Evolutionary conservation across 192 early-diverging fungal species (phyloP), one percentile per base, ranked within the genome.

Genomic region (Backusella australiensis): DNA sequence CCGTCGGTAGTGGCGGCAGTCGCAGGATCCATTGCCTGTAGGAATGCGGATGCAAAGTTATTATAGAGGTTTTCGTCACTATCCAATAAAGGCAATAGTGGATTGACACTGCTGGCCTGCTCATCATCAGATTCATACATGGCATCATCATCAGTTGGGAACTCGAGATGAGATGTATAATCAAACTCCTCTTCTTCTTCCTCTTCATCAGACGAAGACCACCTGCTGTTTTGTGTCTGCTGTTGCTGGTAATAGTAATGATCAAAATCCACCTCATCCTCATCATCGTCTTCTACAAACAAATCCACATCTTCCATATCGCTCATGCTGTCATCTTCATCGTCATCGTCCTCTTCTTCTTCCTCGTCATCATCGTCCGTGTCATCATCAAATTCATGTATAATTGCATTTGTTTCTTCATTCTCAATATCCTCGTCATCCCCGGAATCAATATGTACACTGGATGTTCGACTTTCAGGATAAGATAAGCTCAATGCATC

Each of bases 321-420:
- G 36, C 35, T 53, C 34, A 67, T 38, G 6, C 39, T 59, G 0
- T 72, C 74, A 3, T 83, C 84, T n/a, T 68, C 70, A 26, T 78
- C 82, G n/a, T 83, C 84, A 0, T 85, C 83, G 15, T 80, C 81
- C 8, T 86, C 82, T 3, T 83, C 84, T 0, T 85, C 83, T 34
- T 80, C 81, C 7, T 77, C 65, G 2, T 49, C 46, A 1, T 49
- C 46, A n/a, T 77, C 75, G 19, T 80, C 79, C 7, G 59, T 36
- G n/a, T 81, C 65, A 26, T 74, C 71, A 29, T 49, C 19, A 7
- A 80, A 41, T 15, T 81, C 80, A 15, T 68, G 72, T 65, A 81
- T 81, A 35, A 78, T 56, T 2, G 80, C 80, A 34, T 65, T 53
- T 67, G 79, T 78, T 59, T 83, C 82, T 52, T 80, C 78, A 15